Percentiles rank a stretch among this genome's conserved stretches.
These are phyloP conservation scores for Malbranchea cinnamomea DNA, from an alignment of 2,329 filamentous ascomycete genomes.

Conservation along the genomic window DNA sequence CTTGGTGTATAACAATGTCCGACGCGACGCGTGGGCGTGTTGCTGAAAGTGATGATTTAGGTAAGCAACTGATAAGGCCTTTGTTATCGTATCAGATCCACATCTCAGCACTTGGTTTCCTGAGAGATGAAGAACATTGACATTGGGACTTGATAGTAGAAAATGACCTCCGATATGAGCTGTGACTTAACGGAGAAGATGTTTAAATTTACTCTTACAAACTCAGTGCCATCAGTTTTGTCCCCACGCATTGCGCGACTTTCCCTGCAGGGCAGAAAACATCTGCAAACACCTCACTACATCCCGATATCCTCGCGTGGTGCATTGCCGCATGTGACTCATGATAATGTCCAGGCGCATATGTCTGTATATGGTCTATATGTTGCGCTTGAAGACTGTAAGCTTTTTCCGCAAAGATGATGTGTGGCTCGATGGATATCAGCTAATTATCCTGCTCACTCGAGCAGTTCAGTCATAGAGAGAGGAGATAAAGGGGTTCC, in stretches of 20 bases:
- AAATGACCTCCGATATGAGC: conserved; percentile 17
- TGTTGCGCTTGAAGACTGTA: conserved; percentile 85
- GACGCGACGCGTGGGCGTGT: too few relatives aligned
- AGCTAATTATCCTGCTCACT: conserved; percentile 19
- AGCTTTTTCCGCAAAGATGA: conserved; percentile 20
- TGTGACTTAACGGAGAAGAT: conserved; percentile 17
- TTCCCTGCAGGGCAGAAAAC: conserved; percentile 43
- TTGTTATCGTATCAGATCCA: too few relatives aligned
- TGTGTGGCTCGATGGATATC: neutral
- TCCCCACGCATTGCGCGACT: conserved; percentile 54
- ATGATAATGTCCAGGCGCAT: conserved; percentile 58
- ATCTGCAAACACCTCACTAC: conserved; percentile 72
- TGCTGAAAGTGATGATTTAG: too few relatives aligned
- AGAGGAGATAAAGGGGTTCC: conserved; percentile 34
- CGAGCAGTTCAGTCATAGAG: conserved; percentile 45
- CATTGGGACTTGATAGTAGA: neutral
- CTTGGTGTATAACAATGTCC: too few relatives aligned
- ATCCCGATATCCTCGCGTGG: conserved; percentile 70
- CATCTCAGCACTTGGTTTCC: too few relatives aligned
- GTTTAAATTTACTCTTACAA: conserved; percentile 24
- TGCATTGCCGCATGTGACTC: conserved; percentile 71
- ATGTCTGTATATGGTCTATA: conserved; percentile 57
- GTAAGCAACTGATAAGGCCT: too few relatives aligned
- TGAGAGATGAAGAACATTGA: too few relatives aligned
- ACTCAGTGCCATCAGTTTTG: conserved; percentile 20